A percentile compares a stretch with the other conserved stretches of the same genome.
Evolutionary conservation across 163 green algal species (phyloP).

Genomic region (Smithsoniella earleae): DNA sequence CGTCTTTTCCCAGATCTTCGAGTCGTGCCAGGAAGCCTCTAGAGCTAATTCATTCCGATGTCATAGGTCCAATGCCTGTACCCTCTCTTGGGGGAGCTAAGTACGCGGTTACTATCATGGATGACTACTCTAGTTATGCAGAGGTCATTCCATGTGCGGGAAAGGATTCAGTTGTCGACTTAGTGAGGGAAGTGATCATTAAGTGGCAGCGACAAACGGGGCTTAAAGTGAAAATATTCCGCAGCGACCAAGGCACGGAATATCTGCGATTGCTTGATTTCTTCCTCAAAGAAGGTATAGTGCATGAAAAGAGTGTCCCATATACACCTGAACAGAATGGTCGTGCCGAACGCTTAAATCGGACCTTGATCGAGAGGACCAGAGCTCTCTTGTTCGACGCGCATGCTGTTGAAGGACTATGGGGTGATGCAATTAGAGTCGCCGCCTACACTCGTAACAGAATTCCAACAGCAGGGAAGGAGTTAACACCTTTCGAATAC

Average conservation of each 20-base stretch:
- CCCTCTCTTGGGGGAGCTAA: neutral
- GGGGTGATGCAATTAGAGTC: conserved; percentile 34
- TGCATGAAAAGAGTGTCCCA: conserved; percentile 31
- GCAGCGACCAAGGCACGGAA: conserved; percentile 39
- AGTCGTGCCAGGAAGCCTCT: neutral
- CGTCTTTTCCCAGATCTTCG: neutral
- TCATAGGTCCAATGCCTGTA: conserved; percentile 33
- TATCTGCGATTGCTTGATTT: conserved; percentile 31
- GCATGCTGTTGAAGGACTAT: conserved; percentile 24
- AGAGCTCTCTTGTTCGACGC: conserved; percentile 32
- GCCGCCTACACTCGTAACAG: conserved; percentile 32
- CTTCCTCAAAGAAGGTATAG: conserved; percentile 35
- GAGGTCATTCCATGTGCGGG: neutral
- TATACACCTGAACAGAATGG: conserved; percentile 46
- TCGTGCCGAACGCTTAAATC: conserved; percentile 38
- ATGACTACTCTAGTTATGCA: conserved; percentile 36
- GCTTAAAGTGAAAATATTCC: conserved; percentile 26
- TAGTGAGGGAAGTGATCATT: neutral
- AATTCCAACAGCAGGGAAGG: neutral
- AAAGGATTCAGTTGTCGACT: conserved; percentile 31
- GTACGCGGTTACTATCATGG: conserved; percentile 39
- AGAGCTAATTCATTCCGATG: conserved; percentile 37
- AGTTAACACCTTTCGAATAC: conserved; percentile 32
- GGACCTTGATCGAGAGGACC: conserved; percentile 34
- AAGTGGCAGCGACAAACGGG: conserved; percentile 31